These are phyloP conservation scores for Penicillium malachiteum DNA, from an alignment of 495 filamentous ascomycete species.

Conservation along the genomic window DNA sequence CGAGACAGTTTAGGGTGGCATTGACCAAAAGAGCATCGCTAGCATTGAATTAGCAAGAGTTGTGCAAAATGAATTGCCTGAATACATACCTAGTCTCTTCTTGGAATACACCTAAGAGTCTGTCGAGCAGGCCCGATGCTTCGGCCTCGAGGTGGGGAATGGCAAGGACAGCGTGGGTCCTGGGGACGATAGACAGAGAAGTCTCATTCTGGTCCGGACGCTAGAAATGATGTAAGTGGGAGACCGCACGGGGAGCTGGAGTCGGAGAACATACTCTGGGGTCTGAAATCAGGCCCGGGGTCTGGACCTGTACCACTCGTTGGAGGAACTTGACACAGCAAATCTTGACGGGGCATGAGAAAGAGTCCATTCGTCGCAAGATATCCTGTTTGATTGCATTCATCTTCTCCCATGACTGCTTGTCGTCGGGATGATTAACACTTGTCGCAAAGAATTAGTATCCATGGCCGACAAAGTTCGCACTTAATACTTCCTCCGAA, in stretches of 20 bases:
- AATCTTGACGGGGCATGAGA: conserved; percentile 71
- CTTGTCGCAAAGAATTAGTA: conserved; percentile 51
- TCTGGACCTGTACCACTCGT: conserved; percentile 88
- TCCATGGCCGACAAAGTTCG: background rate
- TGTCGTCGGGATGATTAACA: conserved; percentile 77
- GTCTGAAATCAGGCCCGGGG: conserved; percentile 76
- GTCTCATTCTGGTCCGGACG: conserved; percentile 84
- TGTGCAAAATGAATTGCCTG: background rate
- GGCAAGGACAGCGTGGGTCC: conserved; percentile 73
- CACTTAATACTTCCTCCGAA: background rate
- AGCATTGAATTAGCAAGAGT: background rate
- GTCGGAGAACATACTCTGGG: conserved; percentile 64
- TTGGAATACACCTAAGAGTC: conserved; percentile 82
- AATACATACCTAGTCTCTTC: conserved; percentile 71
- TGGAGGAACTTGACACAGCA: conserved; percentile 98
- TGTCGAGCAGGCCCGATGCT: conserved; percentile 82
- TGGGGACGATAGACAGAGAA: conserved; percentile 79
- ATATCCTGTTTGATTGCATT: conserved; percentile 85
- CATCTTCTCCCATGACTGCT: conserved; percentile 83
- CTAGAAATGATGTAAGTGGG: conserved; percentile 43
- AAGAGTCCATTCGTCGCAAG: conserved; percentile 82
- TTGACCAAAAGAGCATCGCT: conserved; percentile 90
- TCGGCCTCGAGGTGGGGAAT: conserved; percentile 85
- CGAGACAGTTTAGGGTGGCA: conserved; percentile 85
- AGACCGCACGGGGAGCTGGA: background rate